Evolutionary conservation across 768 basidiomycete genomes (phyloP), one percentile per base, ranked within the genome.

Genomic region (Russula abietina): DNA sequence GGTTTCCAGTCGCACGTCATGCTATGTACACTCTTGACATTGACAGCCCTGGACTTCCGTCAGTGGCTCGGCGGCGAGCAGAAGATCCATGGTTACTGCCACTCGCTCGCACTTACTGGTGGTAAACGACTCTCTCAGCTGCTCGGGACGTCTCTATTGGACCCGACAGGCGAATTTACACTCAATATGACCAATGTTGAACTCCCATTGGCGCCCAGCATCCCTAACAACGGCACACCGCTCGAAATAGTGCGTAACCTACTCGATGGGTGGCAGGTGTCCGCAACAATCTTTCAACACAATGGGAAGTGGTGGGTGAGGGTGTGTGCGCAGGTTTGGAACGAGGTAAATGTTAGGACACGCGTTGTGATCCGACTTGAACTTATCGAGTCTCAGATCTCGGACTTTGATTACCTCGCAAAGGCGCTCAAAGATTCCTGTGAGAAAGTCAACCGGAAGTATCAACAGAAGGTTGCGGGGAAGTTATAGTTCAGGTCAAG

Each of bases 1-100:
- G 74, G 62, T 17, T 28, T 36, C 57, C 11, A 11, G 19, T 22
- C 38, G 16, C 17, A 17, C 41, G 9, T 58, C 58, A 17, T 19
- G 39, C n/a, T 7, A 22, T n/a, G 22, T 49, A 39, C 9, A 26
- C 39, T 39, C 7, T 33, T n/a, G n/a, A 39, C 19, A 45, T 28
- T 12, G 24, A 24, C 56, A 85, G 91, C 91, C 0, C 71, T 92
- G 5, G 80, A 85, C 33, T 93, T 93, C 74, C 82, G 92, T 32
- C 69, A 79, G 61, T 81, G 81, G 75, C 72, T 92, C 2, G 91
- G 92, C 1, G 91, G 92, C 7, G 91, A 94, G 71, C 72, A 80
- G 28, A 79, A 77, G 50, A 93, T 94, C 62, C 83, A 81, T 66
- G 74, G 75, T 9, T 92, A 93, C 71, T 89, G 84, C 67, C 87